A percentile compares a stretch with the other conserved stretches of the same genome.
Evolutionary conservation across 208 protist species (phyloP).

Genomic region (Wallacemonas rigidus): DNA sequence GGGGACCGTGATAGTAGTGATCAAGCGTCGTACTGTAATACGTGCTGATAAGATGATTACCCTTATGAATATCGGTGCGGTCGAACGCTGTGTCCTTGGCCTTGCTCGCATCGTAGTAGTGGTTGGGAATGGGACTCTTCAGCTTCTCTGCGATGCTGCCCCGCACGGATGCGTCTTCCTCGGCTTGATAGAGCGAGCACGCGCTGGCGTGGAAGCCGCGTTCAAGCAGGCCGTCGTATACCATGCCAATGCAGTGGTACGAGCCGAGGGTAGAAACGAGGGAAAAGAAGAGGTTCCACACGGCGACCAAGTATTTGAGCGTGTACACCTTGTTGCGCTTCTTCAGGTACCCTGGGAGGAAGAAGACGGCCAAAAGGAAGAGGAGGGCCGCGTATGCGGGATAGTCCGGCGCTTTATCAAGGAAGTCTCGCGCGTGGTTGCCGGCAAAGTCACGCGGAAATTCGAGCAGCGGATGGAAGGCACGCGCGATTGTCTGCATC

Average conservation of each 20-base stretch:
- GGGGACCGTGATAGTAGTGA: constrained; percentile 28
- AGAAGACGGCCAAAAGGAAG: constrained; percentile 25
- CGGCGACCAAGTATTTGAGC: constrained; percentile 27
- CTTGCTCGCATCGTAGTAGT: neutral
- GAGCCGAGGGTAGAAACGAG: constrained; percentile 35
- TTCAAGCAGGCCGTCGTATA: neutral
- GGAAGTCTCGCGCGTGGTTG: constrained; percentile 9
- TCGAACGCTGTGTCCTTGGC: neutral
- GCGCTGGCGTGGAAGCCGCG: constrained; percentile 13
- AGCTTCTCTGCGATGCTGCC: constrained; percentile 6
- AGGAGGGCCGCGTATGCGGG: constrained; percentile 23
- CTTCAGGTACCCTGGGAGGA: constrained; percentile 20
- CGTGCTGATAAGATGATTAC: constrained; percentile 26
- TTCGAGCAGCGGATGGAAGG: neutral
- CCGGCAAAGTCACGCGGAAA: constrained; percentile 12
- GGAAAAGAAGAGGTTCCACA: constrained; percentile 57
- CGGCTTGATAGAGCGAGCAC: constrained; percentile 1
- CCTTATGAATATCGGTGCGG: constrained; percentile 19
- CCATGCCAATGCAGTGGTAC: constrained; percentile 13
- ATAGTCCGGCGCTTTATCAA: constrained; percentile 22
- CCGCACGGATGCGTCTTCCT: neutral
- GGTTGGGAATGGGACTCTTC: neutral
- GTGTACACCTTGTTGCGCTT: constrained; percentile 17
- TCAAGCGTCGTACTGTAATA: constrained; percentile 26
- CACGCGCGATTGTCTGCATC: neutral